Conservation (phyloP, 148 eudicot genomes). For the Rheum nobile region DNA sequence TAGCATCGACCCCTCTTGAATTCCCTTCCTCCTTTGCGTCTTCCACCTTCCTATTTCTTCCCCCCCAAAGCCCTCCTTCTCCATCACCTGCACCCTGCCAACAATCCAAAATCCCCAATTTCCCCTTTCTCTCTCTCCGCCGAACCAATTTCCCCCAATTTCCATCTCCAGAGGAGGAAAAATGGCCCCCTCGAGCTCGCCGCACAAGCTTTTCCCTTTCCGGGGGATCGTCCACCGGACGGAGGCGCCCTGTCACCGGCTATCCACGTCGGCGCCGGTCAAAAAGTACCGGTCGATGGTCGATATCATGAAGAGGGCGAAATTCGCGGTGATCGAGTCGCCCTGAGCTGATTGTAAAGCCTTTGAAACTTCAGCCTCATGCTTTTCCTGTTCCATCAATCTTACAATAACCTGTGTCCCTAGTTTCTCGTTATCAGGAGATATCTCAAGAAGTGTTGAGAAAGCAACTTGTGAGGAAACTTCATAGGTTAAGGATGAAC, state of each 20-base stretch:
- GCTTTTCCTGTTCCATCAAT: slow-evolving; percentile 44
- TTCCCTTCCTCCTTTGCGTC: neutral
- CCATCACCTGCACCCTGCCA: neutral
- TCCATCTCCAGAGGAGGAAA: neutral
- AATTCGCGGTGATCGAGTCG: slow-evolving; percentile 23
- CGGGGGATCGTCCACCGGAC: slow-evolving; percentile 9
- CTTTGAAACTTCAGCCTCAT: slow-evolving; percentile 52
- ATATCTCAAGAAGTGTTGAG: too few species aligned
- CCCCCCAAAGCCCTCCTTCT: neutral
- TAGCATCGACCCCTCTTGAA: neutral
- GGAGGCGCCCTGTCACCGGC: slow-evolving; percentile 2
- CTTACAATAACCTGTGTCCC: slow-evolving; percentile 34
- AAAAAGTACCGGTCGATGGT: slow-evolving; percentile 5
- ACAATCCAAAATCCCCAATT: neutral
- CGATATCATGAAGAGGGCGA: slow-evolving; percentile 10
- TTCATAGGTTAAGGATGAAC: too few species aligned
- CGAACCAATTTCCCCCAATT: neutral
- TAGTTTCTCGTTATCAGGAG: slow-evolving; percentile 67
- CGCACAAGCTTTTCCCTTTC: slow-evolving; percentile 4
- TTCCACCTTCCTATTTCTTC: neutral
- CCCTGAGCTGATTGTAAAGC: slow-evolving; percentile 62
- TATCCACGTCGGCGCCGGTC: neutral
- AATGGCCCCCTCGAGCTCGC: slow-evolving; percentile 9
- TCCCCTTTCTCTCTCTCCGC: neutral
- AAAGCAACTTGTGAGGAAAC: too few species aligned